Base-by-base conservation (phyloP, 495 filamentous ascomycete genomes). In the Aspergillus nidulans region DNA sequence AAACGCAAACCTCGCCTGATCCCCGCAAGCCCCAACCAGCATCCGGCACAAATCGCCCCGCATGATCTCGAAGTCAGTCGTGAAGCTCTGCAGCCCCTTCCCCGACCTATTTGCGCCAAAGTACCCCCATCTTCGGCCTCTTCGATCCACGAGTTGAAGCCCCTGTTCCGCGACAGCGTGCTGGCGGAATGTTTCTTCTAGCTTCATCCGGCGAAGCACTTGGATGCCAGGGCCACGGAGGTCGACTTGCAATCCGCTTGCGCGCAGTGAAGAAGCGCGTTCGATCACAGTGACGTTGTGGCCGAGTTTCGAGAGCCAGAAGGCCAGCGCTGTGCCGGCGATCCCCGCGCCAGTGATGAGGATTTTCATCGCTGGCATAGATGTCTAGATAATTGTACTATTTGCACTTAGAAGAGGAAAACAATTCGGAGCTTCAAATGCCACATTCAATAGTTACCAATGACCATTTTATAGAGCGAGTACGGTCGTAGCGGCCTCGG, bases 51-150 rank as follows among this genome's bases (percentile, higher is more conserved):
- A 48, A 61, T 78, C 75, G 5, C 66, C 74, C 16, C 75, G 58
- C 71, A 80, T 74, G 44, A 80, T 76, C 60, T 79, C 77, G 42
- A 41, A 74, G 15, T 80, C 76, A 15, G 61, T 67, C n/a, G 71
- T 72, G 16, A 77, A 67, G 25, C 54, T 59, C 36, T 67, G 62
- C 40, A 49, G 9, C 10, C 68, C 64, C 30, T 68, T 54, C 1
- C 67, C 66, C 1, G 59, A 55, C 16, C 63, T 49, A 49, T 68
- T 69, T 13, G 62, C 65, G 4, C 55, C 50, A 40, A 77, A 73
- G 25, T 56, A 63, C 0, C 62, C 68, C 51, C 61, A 20, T 13
- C 24, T 30, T 41, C 52, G 55, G 1, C 66, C 66, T 1, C 40
- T 36, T 8, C 39, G 40, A 47, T 77, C 70, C 13, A 78, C 65